Conservation (phyloP, 306 rosid species). For the Sicyos baderoa region DNA sequence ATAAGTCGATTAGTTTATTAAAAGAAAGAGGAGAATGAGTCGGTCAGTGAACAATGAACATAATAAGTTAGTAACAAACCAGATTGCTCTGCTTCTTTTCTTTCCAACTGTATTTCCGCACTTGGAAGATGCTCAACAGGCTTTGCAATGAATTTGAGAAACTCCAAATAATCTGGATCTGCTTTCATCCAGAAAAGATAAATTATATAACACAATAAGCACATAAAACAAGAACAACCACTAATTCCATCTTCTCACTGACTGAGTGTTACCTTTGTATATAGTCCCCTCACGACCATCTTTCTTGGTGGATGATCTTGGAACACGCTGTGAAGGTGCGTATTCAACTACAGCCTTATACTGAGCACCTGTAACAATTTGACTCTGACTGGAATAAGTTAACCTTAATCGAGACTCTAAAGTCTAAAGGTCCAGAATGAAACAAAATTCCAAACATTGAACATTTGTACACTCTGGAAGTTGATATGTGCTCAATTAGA, state of each 20-base stretch:
- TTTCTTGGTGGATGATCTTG: constrained; percentile 44
- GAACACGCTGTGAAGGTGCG: constrained; percentile 88
- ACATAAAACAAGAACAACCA: neutral
- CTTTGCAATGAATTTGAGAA: constrained; percentile 72
- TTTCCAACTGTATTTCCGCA: constrained; percentile 95
- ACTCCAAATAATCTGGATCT: constrained; percentile 96
- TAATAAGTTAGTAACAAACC: constrained; percentile 64
- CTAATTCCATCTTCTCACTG: neutral
- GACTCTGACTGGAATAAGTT: constrained; percentile 9
- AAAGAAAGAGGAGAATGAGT: neutral
- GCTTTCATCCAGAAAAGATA: constrained; percentile 21
- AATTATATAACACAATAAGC: constrained; percentile 18
- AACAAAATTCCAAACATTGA: neutral
- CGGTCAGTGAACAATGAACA: constrained; percentile 22
- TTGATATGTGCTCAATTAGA: too few species aligned
- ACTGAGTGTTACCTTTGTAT: constrained; percentile 49
- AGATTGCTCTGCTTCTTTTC: constrained; percentile 93
- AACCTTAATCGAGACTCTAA: constrained; percentile 16
- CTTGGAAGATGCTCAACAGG: constrained; percentile 92
- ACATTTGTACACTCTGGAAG: neutral
- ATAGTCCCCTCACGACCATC: constrained; percentile 94
- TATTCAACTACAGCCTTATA: constrained; percentile 76
- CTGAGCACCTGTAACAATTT: constrained; percentile 52
- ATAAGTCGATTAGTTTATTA: neutral
- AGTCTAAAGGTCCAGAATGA: neutral